Evolutionary conservation across 345 rosid species (phyloP), one percentile per base, ranked within the genome.

Genomic region (Eucalyptus globulus): DNA sequence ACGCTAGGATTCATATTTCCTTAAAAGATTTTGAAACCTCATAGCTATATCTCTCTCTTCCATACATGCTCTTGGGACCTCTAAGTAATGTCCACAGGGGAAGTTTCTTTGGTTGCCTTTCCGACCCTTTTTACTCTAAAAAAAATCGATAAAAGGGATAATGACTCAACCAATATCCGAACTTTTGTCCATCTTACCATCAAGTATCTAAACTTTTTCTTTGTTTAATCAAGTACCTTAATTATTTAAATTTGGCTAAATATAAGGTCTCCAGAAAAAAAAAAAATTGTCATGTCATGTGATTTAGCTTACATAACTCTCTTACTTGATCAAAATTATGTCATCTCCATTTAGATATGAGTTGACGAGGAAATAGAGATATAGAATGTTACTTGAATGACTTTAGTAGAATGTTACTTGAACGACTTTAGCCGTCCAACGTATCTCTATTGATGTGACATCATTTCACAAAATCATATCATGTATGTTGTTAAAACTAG

Each of bases 271-370:
- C 45, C 9, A 7, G 22, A 53, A 53, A 29, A 37, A 72, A 17
- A 0, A 69, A 34, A 16, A 37, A 9, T 19, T 22, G 3, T 3
- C 27, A 37, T 5, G 47, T 21, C 47, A 0, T 19, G 15, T 37
- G 27, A 65, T n/a, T 65, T n/a, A n/a, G 72, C 17, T n/a, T 19
- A 7, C 37, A 0, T n/a, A 15, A 65, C 9, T 65, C 19, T 7
- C 31, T 60, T 31, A 31, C 80, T 69, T 4, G 1, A 37, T 19
- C 10, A 31, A 69, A 31, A 1, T 69, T 15, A 1, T 15, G 43
- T 69, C 22, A 69, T 69, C 80, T 69, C 43, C 40, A 31, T 16
- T 69, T 31, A 31, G 80, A 34, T 69, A 6, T 72, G 43, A 40
- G 8, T 40, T 5, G 83, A 37, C 4, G 8, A 76, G 83, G 21